Conservation (phyloP, 495 filamentous ascomycete genomes). For the Penicillium alfredii region DNA sequence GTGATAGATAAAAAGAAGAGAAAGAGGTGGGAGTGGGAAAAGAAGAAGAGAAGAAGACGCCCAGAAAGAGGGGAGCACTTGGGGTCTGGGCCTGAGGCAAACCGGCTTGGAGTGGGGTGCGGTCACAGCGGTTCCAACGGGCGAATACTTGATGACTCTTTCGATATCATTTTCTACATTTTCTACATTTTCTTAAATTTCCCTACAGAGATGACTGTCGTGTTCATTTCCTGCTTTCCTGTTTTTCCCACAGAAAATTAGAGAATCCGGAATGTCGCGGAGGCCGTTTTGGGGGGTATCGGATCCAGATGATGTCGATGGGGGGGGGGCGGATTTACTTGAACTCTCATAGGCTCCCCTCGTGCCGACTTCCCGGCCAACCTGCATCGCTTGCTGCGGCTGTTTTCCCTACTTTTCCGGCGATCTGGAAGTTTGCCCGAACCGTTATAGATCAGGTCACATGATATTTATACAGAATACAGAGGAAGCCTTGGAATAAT, state of each 20-base stretch:
- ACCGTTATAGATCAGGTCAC: conserved; percentile 12
- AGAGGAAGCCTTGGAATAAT: no score
- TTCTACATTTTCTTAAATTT: no score
- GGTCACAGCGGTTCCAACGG: background rate
- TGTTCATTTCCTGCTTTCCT: no score
- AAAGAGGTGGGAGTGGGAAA: conserved; percentile 17
- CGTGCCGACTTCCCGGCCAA: conserved; percentile 23
- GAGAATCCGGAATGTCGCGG: conserved; percentile 21
- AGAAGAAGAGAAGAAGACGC: conserved; percentile 8
- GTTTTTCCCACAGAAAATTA: no score
- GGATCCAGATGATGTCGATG: conserved; percentile 18
- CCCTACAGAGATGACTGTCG: no score
- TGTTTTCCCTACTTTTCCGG: conserved; percentile 6
- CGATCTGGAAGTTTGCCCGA: conserved; percentile 22
- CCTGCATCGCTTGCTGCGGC: conserved; percentile 7
- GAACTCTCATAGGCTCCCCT: no score
- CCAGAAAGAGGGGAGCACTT: conserved; percentile 16
- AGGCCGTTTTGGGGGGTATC: conserved; percentile 5
- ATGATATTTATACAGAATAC: no score
- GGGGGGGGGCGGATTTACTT: no score
- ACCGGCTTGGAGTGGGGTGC: conserved; percentile 2
- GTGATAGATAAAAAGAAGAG: conserved; percentile 12
- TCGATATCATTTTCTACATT: no score
- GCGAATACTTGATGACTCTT: no score
- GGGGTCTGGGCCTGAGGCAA: conserved; percentile 18